phyloP scores from a whole-genome alignment of 2,329 filamentous ascomycete species.

The Triangularia setosa region DNA sequence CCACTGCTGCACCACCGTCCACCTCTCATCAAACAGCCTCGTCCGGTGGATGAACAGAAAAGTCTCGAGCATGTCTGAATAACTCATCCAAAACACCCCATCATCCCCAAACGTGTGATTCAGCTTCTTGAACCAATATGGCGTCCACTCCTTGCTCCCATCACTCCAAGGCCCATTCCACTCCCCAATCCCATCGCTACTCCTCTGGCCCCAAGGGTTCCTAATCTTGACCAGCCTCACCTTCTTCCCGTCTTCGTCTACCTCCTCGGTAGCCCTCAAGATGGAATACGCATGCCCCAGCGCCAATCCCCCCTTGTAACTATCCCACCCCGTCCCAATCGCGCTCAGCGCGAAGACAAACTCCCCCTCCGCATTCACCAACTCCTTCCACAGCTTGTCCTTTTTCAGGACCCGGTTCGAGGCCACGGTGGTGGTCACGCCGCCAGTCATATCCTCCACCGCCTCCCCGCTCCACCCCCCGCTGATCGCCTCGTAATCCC shows the following conservation, averaged over 20 bases:
- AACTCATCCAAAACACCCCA: constrained; percentile 62
- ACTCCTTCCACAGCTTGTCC: constrained; percentile 78
- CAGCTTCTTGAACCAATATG: constrained; percentile 54
- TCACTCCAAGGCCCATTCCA: constrained; percentile 61
- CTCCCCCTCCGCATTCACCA: constrained; percentile 74
- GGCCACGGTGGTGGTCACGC: constrained; percentile 65
- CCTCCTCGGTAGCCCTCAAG: constrained; percentile 49
- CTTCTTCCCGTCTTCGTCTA: constrained; percentile 37
- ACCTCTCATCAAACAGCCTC: constrained; percentile 56
- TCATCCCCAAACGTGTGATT: constrained; percentile 58
- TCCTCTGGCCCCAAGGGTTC: constrained; percentile 56
- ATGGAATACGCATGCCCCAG: constrained; percentile 58
- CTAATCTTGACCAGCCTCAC: constrained; percentile 44
- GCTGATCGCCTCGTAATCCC: constrained; percentile 68
- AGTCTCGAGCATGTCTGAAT: constrained; percentile 58
- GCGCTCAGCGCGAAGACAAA: constrained; percentile 67
- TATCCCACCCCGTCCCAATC: constrained; percentile 54
- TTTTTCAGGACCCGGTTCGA: constrained; percentile 71
- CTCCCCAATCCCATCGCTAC: constrained; percentile 36
- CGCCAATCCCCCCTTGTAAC: constrained; percentile 54
- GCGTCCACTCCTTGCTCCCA: constrained; percentile 59
- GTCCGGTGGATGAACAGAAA: constrained; percentile 60
- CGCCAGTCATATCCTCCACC: constrained; percentile 58
- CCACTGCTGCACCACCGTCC: constrained; percentile 57
- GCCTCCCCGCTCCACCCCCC: constrained; percentile 57